These are phyloP conservation scores for Teunomyces gatunensis DNA, from an alignment of 805 yeast species.

Conservation along the genomic window DNA sequence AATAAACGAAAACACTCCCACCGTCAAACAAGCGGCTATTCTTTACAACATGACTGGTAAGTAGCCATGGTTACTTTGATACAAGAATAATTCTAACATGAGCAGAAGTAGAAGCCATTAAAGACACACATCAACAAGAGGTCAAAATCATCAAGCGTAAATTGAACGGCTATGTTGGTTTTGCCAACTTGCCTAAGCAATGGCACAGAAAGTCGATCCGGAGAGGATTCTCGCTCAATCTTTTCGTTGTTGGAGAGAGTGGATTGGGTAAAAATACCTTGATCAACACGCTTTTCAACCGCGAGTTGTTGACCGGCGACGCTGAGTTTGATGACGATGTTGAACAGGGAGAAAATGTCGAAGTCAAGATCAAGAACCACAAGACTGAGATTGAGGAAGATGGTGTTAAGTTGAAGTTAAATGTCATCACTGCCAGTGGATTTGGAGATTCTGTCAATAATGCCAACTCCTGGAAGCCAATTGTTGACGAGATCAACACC, in stretches of 20 bases:
- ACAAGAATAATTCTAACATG: conserved; percentile 4
- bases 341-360: conserved; percentile 11
- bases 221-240: conserved; percentile 80
- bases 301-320: conserved; percentile 37
- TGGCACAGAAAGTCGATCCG: conserved; percentile 91
- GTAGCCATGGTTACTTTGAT: not conserved
- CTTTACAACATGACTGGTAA: conserved; percentile 6
- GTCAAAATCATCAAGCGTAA: conserved; percentile 74
- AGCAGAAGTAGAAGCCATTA: conserved; percentile 14
- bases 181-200: conserved; percentile 96
- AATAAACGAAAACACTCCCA: conserved; percentile 5
- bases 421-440: conserved; percentile 88
- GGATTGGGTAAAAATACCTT: conserved; percentile 94
- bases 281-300: conserved; percentile 79
- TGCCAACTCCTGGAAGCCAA: conserved; percentile 74
- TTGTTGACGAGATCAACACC: conserved; percentile 80
- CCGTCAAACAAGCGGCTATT: conserved; percentile 3
- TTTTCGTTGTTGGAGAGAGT: conserved; percentile 87
- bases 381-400: conserved; percentile 75
- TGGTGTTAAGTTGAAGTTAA: conserved; percentile 82
- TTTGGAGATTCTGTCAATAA: conserved; percentile 90
- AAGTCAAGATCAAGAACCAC: conserved; percentile 58
- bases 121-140: conserved; percentile 26
- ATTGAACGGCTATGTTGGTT: conserved; percentile 90
- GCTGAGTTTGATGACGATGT: conserved; percentile 13